Evolutionary conservation across 2,329 filamentous ascomycete species (phyloP).

Genomic region (Pseudogymnoascus sp.): DNA sequence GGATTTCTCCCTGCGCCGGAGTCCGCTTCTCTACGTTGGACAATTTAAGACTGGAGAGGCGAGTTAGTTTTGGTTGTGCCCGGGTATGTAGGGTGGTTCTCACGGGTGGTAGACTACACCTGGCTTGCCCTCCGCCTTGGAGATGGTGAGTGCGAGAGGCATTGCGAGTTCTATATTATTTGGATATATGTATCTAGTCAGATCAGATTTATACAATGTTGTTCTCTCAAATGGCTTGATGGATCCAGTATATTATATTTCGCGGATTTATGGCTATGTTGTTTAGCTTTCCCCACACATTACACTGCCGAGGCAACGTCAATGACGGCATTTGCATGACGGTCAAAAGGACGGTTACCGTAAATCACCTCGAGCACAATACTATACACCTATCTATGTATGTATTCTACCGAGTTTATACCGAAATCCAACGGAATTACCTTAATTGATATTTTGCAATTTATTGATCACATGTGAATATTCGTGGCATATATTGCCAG

Average conservation of each 20-base stretch:
- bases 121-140: constrained; percentile 70
- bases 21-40: constrained; percentile 53
- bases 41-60: constrained; percentile 42
- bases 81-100: constrained; percentile 24
- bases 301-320: background rate
- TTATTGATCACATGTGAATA: background rate
- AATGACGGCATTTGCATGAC: background rate
- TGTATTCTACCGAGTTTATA: background rate
- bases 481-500: background rate
- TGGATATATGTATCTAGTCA: background rate
- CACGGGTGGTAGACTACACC: constrained; percentile 81
- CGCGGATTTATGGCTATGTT: background rate
- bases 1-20: constrained; percentile 57
- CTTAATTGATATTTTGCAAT: background rate
- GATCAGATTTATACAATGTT: background rate
- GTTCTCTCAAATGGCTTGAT: background rate
- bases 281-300: background rate
- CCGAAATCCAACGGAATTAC: background rate
- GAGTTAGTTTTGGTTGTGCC: constrained; percentile 31
- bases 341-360: background rate
- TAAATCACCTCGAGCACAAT: background rate
- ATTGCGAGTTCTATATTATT: constrained; percentile 16
- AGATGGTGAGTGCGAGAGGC: constrained; percentile 34
- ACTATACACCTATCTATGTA: background rate
- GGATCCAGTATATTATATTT: constrained; percentile 1